Evolutionary conservation across 2,329 filamentous ascomycete species (phyloP).

Genomic region (Penicillium sp.): DNA sequence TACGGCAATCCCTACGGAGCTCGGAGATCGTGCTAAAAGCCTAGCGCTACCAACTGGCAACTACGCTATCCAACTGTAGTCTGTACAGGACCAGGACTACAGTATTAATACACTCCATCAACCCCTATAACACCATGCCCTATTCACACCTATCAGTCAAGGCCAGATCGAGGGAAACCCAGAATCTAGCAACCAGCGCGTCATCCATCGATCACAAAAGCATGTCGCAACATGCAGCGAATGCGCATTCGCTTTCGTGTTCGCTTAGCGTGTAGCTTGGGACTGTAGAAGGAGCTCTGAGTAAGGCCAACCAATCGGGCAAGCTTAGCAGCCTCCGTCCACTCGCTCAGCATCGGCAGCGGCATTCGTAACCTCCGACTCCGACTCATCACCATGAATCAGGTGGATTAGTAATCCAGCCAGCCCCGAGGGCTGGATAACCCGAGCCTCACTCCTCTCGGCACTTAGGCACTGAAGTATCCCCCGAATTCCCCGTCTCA

Average conservation of each 20-base stretch:
- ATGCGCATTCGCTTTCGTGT: slow-evolving; percentile 8
- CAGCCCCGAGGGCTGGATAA: too few species aligned
- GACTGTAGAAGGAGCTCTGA: too few species aligned
- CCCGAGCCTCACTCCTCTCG: too few species aligned
- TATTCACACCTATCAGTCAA: too few species aligned
- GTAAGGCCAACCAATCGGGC: neutral
- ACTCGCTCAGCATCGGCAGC: neutral
- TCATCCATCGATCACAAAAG: neutral
- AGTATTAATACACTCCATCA: too few species aligned
- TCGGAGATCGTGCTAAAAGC: neutral
- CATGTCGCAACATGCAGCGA: neutral
- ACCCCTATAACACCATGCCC: too few species aligned
- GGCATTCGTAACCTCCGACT: neutral
- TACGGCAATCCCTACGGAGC: neutral
- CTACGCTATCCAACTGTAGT: too few species aligned
- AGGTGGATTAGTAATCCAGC: neutral
- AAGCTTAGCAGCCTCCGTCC: neutral
- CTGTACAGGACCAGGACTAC: too few species aligned
- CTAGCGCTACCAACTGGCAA: too few species aligned
- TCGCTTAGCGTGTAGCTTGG: slow-evolving; percentile 2
- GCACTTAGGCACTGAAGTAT: neutral
- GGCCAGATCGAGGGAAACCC: neutral
- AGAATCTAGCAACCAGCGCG: neutral
- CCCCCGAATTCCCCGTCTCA: neutral
- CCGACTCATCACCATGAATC: neutral